phyloP scores from a whole-genome alignment of 768 basidiomycete species.

The Suillus americanus region DNA sequence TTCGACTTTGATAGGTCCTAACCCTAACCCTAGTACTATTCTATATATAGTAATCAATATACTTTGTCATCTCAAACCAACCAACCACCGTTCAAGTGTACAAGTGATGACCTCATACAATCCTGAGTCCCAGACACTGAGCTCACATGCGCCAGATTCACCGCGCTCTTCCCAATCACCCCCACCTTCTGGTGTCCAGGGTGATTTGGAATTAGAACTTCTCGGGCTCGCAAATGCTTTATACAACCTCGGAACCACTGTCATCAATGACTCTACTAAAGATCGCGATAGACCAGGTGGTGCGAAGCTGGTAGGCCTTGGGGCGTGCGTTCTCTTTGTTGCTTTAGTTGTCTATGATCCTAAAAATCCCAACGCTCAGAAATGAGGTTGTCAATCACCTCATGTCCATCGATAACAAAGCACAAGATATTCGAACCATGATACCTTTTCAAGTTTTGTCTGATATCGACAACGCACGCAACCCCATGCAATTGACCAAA shows the following conservation, averaged over 20 bases:
- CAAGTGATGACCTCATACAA: conserved; percentile 13
- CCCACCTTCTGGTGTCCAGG: conserved; percentile 64
- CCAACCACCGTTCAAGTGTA: too few relatives aligned
- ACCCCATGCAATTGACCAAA: conserved; percentile 80
- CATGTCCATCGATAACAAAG: conserved; percentile 64
- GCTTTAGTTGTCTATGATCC: conserved; percentile 5
- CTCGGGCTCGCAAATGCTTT: conserved; percentile 74
- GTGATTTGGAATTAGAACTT: conserved; percentile 74
- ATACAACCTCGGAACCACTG: conserved; percentile 81
- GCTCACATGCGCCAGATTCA: conserved; percentile 39
- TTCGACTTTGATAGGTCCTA: conserved; percentile 15
- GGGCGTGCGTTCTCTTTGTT: conserved; percentile 52
- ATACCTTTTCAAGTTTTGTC: conserved; percentile 73
- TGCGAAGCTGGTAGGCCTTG: conserved; percentile 73
- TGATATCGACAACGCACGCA: conserved; percentile 78
- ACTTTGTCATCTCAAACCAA: neutral
- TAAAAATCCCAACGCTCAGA: conserved; percentile 34
- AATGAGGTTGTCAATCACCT: conserved; percentile 77
- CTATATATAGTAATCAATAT: conserved; percentile 6
- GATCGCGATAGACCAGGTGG: conserved; percentile 70
- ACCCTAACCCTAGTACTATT: conserved; percentile 31
- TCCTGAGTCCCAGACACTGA: neutral
- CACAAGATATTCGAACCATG: conserved; percentile 58
- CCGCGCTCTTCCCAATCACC: conserved; percentile 76
- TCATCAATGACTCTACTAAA: conserved; percentile 80